Base-by-base conservation (phyloP, 2,329 filamentous ascomycete species). In the Fusarium tjaetaba region DNA sequence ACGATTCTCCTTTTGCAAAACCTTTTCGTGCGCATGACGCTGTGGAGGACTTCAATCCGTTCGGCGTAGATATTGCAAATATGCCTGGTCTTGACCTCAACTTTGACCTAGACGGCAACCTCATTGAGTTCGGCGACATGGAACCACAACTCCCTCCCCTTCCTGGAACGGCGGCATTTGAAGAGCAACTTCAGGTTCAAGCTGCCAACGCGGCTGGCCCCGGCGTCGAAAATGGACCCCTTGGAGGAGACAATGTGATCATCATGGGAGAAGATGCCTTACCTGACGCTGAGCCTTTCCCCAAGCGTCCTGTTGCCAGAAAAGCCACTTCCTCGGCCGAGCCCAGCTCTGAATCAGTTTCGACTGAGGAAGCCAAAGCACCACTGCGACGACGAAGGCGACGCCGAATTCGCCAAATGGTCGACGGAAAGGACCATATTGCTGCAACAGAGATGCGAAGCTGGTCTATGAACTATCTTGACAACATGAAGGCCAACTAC, bases 21-120 rank as follows among this genome's bases (percentile, higher is more conserved):
- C 60, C 61, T 34, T 74, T 73, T 42, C 58, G 69, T 15, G 65
- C 71, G 9, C 34, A 68, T 28, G 71, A 78, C 28, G 56, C 57
- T 14, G 75, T 77, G 61, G 68, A 70, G 5, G 76, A 76, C 5
- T 78, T 79, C 30, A 79, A 81, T 34, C 80, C 81, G 4, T 81
- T 86, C 24, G 80, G 75, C 14, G 81, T 86, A 16, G 83, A 85
- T 5, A 75, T 85, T 32, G 81, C 80, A 14, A 75, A 79, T 10
- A 73, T 84, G 26, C 80, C 80, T 1, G 84, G 85, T 32, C 82
- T 86, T 72, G 84, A 84, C 5, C 80, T 89, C 32, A 82, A 85
- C n/a, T 85, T 89, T 59, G 87, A 88, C 68, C 84, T 80, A 30
- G 79, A 88, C 15, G 88, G 88, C 42, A 88, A 88, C 65, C 77